A percentile compares a stretch with the other conserved stretches of the same genome.
phyloP scores from a whole-genome alignment of 2,329 filamentous ascomycete genomes.

The Cladosporium sp. region DNA sequence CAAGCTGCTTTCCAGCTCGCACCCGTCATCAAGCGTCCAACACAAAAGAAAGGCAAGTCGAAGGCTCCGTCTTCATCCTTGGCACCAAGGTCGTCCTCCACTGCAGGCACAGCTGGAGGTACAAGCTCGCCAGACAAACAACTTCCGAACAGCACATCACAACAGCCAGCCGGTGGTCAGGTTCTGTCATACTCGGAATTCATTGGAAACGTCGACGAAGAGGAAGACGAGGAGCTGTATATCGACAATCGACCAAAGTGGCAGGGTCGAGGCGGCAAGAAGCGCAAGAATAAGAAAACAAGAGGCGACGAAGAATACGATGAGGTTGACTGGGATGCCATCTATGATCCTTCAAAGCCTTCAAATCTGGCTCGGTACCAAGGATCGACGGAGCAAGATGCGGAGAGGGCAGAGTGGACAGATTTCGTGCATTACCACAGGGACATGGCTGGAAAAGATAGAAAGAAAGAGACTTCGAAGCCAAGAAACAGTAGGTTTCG shows the following conservation, averaged over 20 bases:
- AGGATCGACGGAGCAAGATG: constrained; percentile 74
- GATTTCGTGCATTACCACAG: constrained; percentile 64
- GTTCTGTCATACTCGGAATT: constrained; percentile 15
- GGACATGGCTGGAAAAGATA: background rate
- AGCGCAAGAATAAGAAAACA: constrained; percentile 62
- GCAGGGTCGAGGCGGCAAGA: constrained; percentile 65
- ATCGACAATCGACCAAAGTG: constrained; percentile 54
- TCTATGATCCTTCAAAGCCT: constrained; percentile 78
- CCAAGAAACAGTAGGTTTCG: background rate
- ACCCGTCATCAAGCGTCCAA: constrained; percentile 69
- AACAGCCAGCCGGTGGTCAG: constrained; percentile 1
- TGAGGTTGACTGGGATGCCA: constrained; percentile 75
- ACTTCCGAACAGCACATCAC: background rate
- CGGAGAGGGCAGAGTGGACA: constrained; percentile 81
- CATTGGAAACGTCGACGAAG: constrained; percentile 54
- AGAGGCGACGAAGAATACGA: constrained; percentile 53
- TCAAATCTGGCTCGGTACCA: constrained; percentile 83
- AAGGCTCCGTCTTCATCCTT: constrained; percentile 38
- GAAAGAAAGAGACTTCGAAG: background rate
- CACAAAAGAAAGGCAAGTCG: constrained; percentile 60
- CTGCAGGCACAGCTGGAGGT: constrained; percentile 35
- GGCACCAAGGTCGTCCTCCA: constrained; percentile 24
- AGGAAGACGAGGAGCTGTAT: constrained; percentile 66
- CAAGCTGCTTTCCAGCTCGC: constrained; percentile 74
- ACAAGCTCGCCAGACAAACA: constrained; percentile 9